Evolutionary conservation across 768 basidiomycete genomes (phyloP).

Genomic region (Mycena amicta): DNA sequence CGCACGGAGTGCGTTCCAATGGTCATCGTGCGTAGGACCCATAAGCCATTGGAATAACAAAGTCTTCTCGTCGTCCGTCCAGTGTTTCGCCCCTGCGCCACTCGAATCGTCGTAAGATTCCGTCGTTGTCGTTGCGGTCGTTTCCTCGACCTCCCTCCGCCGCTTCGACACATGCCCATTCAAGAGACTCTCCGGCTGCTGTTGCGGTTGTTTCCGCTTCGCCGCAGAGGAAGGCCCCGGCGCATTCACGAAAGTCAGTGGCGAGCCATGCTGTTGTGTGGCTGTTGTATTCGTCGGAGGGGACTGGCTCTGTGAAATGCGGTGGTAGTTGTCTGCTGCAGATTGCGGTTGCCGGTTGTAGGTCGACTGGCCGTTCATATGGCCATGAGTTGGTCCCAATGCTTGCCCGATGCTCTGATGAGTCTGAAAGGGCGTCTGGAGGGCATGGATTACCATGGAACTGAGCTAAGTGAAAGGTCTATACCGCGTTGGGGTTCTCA

Average conservation of each 20-base stretch:
- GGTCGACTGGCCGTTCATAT: constrained; percentile 20
- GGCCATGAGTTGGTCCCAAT: constrained; percentile 55
- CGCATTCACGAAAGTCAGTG: constrained; percentile 35
- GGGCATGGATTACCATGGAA: constrained; percentile 29
- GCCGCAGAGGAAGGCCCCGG: constrained; percentile 21
- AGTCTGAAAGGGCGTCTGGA: constrained; percentile 51
- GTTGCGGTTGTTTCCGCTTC: constrained; percentile 49
- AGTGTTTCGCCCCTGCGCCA: constrained; percentile 74
- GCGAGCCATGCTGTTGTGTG: no score
- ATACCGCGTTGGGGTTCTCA: constrained; percentile 62
- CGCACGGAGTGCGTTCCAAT: constrained; percentile 76
- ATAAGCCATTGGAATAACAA: constrained; percentile 80
- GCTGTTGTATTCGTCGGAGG: constrained; percentile 37
- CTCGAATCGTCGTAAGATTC: constrained; percentile 49
- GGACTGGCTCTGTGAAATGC: constrained; percentile 30
- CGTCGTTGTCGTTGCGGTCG: not conserved
- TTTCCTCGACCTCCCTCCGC: constrained; percentile 47
- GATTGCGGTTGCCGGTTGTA: not conserved
- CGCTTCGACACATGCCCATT: constrained; percentile 45
- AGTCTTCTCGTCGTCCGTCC: constrained; percentile 84
- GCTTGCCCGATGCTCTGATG: constrained; percentile 68
- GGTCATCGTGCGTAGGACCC: constrained; percentile 69
- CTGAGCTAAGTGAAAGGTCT: constrained; percentile 27
- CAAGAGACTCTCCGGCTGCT: constrained; percentile 41
- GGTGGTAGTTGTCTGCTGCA: constrained; percentile 40